phyloP scores from a whole-genome alignment of 1,139 yeast genomes.

The Eremothecium sinecaudum region DNA sequence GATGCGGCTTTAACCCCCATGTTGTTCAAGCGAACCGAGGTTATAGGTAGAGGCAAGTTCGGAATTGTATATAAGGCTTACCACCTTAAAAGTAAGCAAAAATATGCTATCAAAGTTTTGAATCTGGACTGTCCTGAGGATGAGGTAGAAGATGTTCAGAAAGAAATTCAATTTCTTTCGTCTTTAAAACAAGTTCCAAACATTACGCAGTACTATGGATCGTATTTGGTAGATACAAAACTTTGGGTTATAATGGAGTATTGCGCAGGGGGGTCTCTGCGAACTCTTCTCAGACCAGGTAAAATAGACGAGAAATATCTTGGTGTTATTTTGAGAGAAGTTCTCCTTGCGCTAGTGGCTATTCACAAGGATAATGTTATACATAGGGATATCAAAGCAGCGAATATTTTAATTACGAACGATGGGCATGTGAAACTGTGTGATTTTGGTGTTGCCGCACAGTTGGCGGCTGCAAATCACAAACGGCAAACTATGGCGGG shows the following conservation, averaged over 20 bases:
- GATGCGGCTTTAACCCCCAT: conserved; percentile 15
- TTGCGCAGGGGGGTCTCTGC: conserved; percentile 92
- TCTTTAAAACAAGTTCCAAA: conserved; percentile 80
- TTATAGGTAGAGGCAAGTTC: conserved; percentile 91
- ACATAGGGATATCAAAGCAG: conserved; percentile 93
- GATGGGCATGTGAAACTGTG: conserved; percentile 88
- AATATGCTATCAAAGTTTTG: conserved; percentile 87
- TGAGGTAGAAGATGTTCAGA: conserved; percentile 91
- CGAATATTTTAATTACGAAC: conserved; percentile 79
- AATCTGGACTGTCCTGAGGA: conserved; percentile 90
- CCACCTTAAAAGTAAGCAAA: conserved; percentile 42
- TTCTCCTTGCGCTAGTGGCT: conserved; percentile 63
- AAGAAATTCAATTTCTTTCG: conserved; percentile 78
- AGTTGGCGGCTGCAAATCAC: conserved; percentile 62
- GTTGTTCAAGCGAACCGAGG: conserved; percentile 70
- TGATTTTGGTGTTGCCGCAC: conserved; percentile 98
- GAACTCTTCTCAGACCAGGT: conserved; percentile 84
- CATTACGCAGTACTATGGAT: conserved; percentile 86
- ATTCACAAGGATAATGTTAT: conserved; percentile 88
- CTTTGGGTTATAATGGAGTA: conserved; percentile 97
- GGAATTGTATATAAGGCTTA: conserved; percentile 91
- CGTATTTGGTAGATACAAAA: conserved; percentile 75
- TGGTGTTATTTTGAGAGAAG: conserved; percentile 73
- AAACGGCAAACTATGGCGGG: conserved; percentile 96
- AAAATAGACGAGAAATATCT: conserved; percentile 76